Evolutionary conservation across 139 green algal genomes (phyloP), one percentile per base, ranked within the genome.

Genomic region (Yamagishiella unicocca): DNA sequence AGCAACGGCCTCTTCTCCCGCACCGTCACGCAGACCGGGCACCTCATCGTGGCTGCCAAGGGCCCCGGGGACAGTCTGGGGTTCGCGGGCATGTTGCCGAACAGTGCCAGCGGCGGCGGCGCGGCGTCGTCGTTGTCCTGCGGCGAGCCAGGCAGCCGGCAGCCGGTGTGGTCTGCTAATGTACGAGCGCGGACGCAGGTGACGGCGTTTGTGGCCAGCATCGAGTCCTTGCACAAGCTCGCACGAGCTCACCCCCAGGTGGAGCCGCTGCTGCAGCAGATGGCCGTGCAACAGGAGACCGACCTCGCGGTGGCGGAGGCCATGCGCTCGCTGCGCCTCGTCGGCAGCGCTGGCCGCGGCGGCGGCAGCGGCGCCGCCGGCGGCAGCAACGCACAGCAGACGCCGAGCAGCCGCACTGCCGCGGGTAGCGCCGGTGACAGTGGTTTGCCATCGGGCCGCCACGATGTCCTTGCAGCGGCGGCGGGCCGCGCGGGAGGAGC

Each of bases 231-330:
- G 38, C 67, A 66, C 45, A 54, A 54, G 58, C 58, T 92, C 45
- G 82, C 84, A 0, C 37, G 77, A 68, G 8, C 37, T 4, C 67
- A 92, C 35, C 89, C 89, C 19, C 82, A 90, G 75, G 84, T 92
- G 45, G 89, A 81, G 85, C 54, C 40, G 54, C 77, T 85, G 62
- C 73, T 92, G 66, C 85, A 84, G 55, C 89, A 90, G 89, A 90
- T 92, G 45, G 62, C 64, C 29, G 85, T 82, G 33, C 85, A 90
- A 82, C 85, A 90, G 82, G 86, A 92, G 77, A 90, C 89, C 1
- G 89, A 92, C 61, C 81, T 92, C 76, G 87, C 87, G 66, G 89
- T 92, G 54, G 86, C 89, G 24, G 89, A 92, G 75, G 89, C 89
- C 10, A 89, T 92, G 86, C 55, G 86, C 73, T 82, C 84, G 55